Base-by-base conservation (phyloP, 164 flowering plant genomes). In the Kalanchoe fedtschenkoi region DNA sequence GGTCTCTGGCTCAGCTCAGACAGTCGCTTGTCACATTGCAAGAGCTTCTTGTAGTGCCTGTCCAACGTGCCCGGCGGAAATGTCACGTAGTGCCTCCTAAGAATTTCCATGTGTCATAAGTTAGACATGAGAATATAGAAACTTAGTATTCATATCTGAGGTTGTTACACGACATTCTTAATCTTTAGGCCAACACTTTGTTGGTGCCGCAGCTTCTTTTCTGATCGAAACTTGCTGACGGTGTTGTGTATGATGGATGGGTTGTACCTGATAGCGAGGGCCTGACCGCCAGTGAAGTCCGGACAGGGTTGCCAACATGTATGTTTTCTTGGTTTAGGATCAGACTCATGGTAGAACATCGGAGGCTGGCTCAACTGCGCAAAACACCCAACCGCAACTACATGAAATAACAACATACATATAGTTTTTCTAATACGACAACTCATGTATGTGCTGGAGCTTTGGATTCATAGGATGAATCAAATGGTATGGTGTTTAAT, bases 201-300 rank as follows among this genome's bases (percentile, higher is more conserved):
- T 8, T 8, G 15, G 43, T 8, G 15, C 43, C 15, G 43, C 8
- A 39, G 15, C 8, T 39, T 39, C 43, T 19, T 19, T 42, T 19
- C 14, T 39, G 8, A 39, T 8, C 15, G 15, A 39, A 39, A 8
- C 43, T 39, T 13, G 46, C 46, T 42, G 17, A 13, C 46, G 5
- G 1, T 42, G 46, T 19, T 5, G 1, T 13, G 5, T 13, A 42
- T 19, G n/a, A 1, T 19, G n/a, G 1, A 42, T n/a, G n/a, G n/a
- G n/a, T n/a, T 34, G 38, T 60, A 80, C 80, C 86, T 79, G 68
- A 6, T 62, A 2, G 29, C 41, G 9, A 64, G 44, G 65, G 86
- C 83, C 62, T 76, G 70, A 10, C 79, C 82, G 17, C 65, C 72
- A 2, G 83, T 82, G 63, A 80, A 82, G 55, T 82, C 86, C 14